Percentiles rank a stretch among this genome's conserved stretches.
These are phyloP conservation scores for Cytospora piceae DNA, from an alignment of 2,329 filamentous ascomycete genomes.

Conservation along the genomic window DNA sequence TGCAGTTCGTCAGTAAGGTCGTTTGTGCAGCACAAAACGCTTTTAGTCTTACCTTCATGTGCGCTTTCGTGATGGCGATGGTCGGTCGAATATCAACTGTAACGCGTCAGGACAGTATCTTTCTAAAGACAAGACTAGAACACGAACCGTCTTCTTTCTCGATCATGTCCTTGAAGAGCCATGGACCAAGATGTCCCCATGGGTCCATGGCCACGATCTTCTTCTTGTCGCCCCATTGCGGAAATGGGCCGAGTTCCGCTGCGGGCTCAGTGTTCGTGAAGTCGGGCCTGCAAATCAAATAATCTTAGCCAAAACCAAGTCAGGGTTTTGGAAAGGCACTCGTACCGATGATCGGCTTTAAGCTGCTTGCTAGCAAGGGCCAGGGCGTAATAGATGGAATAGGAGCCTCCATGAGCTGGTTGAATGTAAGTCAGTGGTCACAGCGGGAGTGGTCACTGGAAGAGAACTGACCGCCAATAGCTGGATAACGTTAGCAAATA, in stretches of 20 bases:
- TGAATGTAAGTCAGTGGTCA: conserved; percentile 22
- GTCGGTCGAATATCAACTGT: conserved; percentile 83
- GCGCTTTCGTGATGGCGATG: conserved; percentile 88
- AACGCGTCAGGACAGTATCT: conserved; percentile 23
- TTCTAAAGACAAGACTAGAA: background rate
- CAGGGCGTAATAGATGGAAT: conserved; percentile 93
- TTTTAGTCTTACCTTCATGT: conserved; percentile 69
- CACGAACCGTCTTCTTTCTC: conserved; percentile 68
- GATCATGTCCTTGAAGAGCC: conserved; percentile 80
- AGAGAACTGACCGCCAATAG: conserved; percentile 58
- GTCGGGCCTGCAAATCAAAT: conserved; percentile 48
- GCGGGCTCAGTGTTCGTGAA: conserved; percentile 84
- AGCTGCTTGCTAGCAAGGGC: conserved; percentile 91
- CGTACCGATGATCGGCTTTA: conserved; percentile 73
- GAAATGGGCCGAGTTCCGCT: conserved; percentile 84
- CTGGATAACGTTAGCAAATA: conserved; percentile 39
- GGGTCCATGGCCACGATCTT: conserved; percentile 99
- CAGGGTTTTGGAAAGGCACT: background rate
- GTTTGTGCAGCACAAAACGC: background rate
- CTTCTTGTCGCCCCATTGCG: conserved; percentile 84
- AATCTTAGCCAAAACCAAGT: background rate
- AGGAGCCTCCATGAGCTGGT: conserved; percentile 72
- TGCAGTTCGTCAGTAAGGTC: conserved; percentile 35
- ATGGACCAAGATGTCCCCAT: conserved; percentile 83
- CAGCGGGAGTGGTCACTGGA: background rate